These are phyloP conservation scores for Penicillium chermesinum DNA, from an alignment of 495 filamentous ascomycete species.

Conservation along the genomic window DNA sequence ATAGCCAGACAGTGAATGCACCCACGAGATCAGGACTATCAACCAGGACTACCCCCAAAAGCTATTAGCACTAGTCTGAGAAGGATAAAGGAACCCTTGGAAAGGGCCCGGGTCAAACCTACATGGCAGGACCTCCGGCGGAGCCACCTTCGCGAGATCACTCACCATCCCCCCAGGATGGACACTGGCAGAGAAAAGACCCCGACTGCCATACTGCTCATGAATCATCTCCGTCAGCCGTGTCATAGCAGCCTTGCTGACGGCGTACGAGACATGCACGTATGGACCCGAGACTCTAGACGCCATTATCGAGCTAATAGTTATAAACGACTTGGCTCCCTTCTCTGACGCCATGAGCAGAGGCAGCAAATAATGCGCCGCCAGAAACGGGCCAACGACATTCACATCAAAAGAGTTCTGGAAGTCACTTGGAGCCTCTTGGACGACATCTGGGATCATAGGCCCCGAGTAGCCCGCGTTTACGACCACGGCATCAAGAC, in stretches of 20 bases:
- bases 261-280: conserved; percentile 29
- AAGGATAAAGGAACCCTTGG: too few relatives aligned
- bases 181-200: conserved; percentile 36
- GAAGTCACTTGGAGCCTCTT: conserved; percentile 28
- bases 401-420: conserved; percentile 39
- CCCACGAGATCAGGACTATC: conserved; percentile 37
- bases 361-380: conserved; percentile 36
- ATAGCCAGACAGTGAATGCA: conserved; percentile 37
- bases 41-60: conserved; percentile 8
- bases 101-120: not conserved
- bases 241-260: conserved; percentile 36
- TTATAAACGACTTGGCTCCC: conserved; percentile 29
- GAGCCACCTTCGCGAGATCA: conserved; percentile 20
- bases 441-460: conserved; percentile 25
- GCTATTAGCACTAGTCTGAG: not conserved
- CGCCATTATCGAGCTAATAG: conserved; percentile 22
- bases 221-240: conserved; percentile 42
- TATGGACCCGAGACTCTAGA: conserved; percentile 15
- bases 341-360: conserved; percentile 25
- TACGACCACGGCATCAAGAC: conserved; percentile 39
- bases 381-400: conserved; percentile 37
- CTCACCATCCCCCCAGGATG: conserved; percentile 48
- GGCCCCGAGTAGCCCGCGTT: conserved; percentile 37
- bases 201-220: conserved; percentile 34
- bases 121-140: conserved; percentile 21